Evolutionary conservation across 2,329 filamentous ascomycete species (phyloP).

Genomic region (Penicillium nordicum): DNA sequence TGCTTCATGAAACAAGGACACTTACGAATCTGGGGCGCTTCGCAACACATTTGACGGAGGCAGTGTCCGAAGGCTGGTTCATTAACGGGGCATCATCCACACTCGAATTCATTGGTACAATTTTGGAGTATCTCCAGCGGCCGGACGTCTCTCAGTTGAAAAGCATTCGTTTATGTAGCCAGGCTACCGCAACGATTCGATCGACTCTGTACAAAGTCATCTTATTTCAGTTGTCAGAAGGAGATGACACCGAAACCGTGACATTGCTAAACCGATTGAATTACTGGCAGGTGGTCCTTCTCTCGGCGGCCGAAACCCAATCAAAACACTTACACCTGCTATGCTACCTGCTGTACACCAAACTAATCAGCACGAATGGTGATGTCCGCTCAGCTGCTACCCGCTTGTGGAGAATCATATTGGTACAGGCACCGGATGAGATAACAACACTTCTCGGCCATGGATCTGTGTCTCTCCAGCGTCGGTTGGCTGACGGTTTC

Average conservation of each 20-base stretch:
- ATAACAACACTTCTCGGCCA: constrained; percentile 70
- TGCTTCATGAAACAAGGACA: constrained; percentile 75
- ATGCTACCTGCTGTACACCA: constrained; percentile 90
- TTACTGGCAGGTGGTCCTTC: constrained; percentile 92
- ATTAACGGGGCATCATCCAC: constrained; percentile 79
- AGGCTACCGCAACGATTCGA: constrained; percentile 73
- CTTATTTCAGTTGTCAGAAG: constrained; percentile 76
- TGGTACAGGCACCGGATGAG: constrained; percentile 89
- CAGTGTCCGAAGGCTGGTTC: constrained; percentile 95
- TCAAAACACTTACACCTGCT: constrained; percentile 80
- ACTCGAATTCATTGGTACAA: constrained; percentile 78
- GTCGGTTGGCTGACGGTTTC: constrained; percentile 70
- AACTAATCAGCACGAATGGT: constrained; percentile 68
- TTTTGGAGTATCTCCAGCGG: constrained; percentile 84
- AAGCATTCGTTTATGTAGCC: constrained; percentile 83
- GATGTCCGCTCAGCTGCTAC: constrained; percentile 72
- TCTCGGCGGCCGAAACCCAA: constrained; percentile 73
- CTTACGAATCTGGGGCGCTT: constrained; percentile 84
- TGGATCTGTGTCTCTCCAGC: constrained; percentile 66
- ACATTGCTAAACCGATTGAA: constrained; percentile 78
- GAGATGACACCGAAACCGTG: constrained; percentile 67
- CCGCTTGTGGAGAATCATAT: constrained; percentile 82
- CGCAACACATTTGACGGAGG: constrained; percentile 76
- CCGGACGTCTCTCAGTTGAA: constrained; percentile 79
- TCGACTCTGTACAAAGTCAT: constrained; percentile 74